Conservation (phyloP, 225 moss, liverwort and hornwort species). For the Pseudoscleropodium purum region DNA sequence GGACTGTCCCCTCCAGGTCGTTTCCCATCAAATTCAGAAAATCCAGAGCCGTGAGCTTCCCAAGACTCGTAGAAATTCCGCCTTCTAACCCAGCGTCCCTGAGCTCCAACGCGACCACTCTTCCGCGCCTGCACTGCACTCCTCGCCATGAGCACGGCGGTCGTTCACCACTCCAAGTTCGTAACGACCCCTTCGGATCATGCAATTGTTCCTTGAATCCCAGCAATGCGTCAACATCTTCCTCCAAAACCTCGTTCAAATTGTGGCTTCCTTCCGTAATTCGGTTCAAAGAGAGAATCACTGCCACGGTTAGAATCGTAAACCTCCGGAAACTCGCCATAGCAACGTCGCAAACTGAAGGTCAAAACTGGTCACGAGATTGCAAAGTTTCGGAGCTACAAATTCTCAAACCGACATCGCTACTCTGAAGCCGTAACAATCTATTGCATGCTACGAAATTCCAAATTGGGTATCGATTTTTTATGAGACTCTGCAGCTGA, state of each 20-base stretch:
- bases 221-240: conserved; percentile 40
- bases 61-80: conserved; percentile 24
- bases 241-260: not conserved
- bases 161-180: conserved; percentile 8
- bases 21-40: conserved; percentile 41
- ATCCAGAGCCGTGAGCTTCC: conserved; percentile 43
- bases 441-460: not conserved
- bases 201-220: conserved; percentile 14
- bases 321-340: not conserved
- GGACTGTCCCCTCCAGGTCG: conserved; percentile 36
- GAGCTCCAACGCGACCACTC: conserved; percentile 52
- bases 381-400: not conserved
- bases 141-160: conserved; percentile 59
- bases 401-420: not conserved
- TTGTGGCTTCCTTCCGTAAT: not conserved
- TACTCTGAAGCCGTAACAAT: not conserved
- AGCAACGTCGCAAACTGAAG: not conserved
- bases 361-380: not conserved
- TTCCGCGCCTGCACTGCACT: conserved; percentile 34
- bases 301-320: not conserved
- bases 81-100: conserved; percentile 38
- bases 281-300: not conserved
- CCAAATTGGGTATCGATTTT: not conserved
- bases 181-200: conserved; percentile 23
- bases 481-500: not conserved